Conservation (phyloP, 768 basidiomycete genomes). For the Suillus ampliporus region DNA sequence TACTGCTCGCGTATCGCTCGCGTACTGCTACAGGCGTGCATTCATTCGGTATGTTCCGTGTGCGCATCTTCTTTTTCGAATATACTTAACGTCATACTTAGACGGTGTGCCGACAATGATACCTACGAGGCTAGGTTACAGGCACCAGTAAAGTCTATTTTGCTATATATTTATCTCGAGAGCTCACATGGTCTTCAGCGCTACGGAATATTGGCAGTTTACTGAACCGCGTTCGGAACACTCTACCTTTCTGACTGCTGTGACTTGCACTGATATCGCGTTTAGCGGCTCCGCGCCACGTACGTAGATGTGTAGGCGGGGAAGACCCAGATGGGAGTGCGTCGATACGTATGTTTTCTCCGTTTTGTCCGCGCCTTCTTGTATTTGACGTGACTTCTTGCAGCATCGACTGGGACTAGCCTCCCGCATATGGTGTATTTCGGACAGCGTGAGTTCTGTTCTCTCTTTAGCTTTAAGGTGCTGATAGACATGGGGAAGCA, state of each 20-base stretch:
- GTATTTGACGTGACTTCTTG: constrained; percentile 1
- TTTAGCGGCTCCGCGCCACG: constrained; percentile 38
- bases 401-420: constrained; percentile 55
- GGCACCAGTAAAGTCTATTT: constrained; percentile 42
- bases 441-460: constrained; percentile 42
- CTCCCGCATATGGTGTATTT: constrained; percentile 53
- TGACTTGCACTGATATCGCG: constrained; percentile 1
- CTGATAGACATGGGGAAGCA: constrained; percentile 22
- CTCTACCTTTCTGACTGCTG: neutral
- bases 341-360: constrained; percentile 46
- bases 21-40: constrained; percentile 44
- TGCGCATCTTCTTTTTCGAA: neutral
- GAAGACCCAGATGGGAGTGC: constrained; percentile 56
- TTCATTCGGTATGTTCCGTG: constrained; percentile 40
- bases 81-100: constrained; percentile 19
- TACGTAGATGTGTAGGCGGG: constrained; percentile 46
- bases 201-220: constrained; percentile 55
- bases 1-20: constrained; percentile 9
- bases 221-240: constrained; percentile 42
- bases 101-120: constrained; percentile 61
- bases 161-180: constrained; percentile 19
- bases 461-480: constrained; percentile 13
- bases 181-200: constrained; percentile 28
- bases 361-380: neutral
- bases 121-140: constrained; percentile 50